Base-by-base conservation (phyloP, 2,329 filamentous ascomycete species). In the Aspergillus flavus region DNA sequence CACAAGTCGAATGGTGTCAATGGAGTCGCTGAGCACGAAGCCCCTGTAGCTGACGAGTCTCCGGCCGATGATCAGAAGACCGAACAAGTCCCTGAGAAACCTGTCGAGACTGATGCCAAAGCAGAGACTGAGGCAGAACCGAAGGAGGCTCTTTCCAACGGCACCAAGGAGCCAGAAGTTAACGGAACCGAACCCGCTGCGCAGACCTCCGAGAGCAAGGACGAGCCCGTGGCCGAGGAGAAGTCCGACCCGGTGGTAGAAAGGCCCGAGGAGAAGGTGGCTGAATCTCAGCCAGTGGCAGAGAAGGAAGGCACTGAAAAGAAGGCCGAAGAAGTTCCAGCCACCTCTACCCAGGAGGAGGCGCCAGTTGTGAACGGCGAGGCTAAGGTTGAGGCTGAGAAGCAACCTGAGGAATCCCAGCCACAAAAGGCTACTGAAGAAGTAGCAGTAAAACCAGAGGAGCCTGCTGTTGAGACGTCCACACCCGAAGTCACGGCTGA, bases 111-210 rank as follows among this genome's bases (percentile, higher is more conserved):
- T 45, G 62, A 61, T 43, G 45, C 41, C 21, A 62, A 63, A 43
- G 58, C 43, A 36, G 61, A 63, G 21, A 23, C 54, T 11, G 34
- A 52, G 30, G 19, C 46, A 26, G 34, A 59, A 36, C 46, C 56
- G 28, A 57, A 23, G 30, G 60, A 66, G 46, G 36, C 60, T 30
- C 50, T 54, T 19, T 48, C 63, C 2, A 57, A 65, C 28, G 58
- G 53, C 6, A 50, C 45, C 43, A 57, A 61, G 14, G 58, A 62
- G 32, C 32, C 62, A 5, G 62, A 67, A 43, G 61, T 62, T 41
- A 69, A 69, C 26, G 67, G 65, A 10, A 57, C 32, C 16, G 56
- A 59, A 21, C 30, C 55, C 52, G 60, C 52, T 32, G 64, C 58
- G 23, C 59, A 65, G 12, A 54, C 16, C 26, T 46, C 66, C 19